Evolutionary conservation across 1,139 yeast species (phyloP), one percentile per base, ranked within the genome.

Genomic region (Saccharomyces pastorianus): DNA sequence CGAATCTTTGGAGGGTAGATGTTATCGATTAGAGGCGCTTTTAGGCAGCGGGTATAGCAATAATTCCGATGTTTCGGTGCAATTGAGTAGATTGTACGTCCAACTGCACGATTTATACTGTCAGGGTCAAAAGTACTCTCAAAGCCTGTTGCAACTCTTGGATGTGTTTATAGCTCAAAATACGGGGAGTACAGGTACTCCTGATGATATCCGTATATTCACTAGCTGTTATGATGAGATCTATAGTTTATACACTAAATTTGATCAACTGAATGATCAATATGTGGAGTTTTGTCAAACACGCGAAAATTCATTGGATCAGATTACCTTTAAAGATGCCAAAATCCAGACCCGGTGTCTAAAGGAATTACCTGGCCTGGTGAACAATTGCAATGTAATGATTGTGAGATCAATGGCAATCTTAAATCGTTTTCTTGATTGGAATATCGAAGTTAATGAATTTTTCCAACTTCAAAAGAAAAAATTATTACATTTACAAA

Each of bases 371-470:
- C 38, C 38, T n/a, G 38, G 38, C 8, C 17, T 32, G 1, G 38
- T 32, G 1, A 32, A 32, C 6, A 32, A 32, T 32, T 32, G 38
- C 38, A 32, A 32, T 2, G 17, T 1, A 6, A 32, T 32, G 38
- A 32, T 32, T 32, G 1, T 32, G 7, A 31, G 53, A 4, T 56
- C 60, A 13, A 32, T 56, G 46, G 34, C 50, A 20, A 32, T 53
- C 7, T 52, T 55, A 9, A 54, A 51, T 11, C 49, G 58, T 25
- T 57, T 58, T 32, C 28, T 55, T 49, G 50, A 50, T 17, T 44
- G 49, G 51, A 58, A 54, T 44, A 46, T 47, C 34, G 50, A 51
- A 38, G 32, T 27, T 20, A 58, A 57, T 49, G 55, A 56, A 46
- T 53, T 56, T 49, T 55, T 55, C 38, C 38, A 32, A 32, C 4